Base-by-base conservation (phyloP, 2,329 filamentous ascomycete species). In the Cadophora luteo-olivacea region DNA sequence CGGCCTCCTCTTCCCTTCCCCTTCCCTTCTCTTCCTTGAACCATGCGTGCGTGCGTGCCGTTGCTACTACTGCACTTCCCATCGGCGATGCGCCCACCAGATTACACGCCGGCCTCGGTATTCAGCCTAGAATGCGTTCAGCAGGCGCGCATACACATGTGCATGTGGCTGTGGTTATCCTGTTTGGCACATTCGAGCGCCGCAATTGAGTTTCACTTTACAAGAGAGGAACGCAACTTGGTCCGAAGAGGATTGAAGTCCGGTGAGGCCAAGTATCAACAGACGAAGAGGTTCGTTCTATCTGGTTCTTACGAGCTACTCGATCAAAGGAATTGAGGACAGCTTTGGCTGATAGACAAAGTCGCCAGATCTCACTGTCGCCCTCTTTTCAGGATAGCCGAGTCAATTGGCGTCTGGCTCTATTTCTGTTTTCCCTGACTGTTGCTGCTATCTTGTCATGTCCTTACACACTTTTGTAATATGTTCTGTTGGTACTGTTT, bases 191-290 rank as follows among this genome's bases (percentile, higher is more conserved):
- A 22, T 9, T 38, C 36, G 36, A 38, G 29, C 12, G 36, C 36
- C 36, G 45, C 45, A 4, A 49, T 49, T 49, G 45, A 49, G 45
- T 49, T 49, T 49, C 45, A 49, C 45, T 49, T 49, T n/a, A 49
- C 45, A 22, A 19, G n/a, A 45, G 41, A 45, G 41, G 41, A 45
- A 45, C 11, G 41, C 41, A 49, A 49, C 45, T 49, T 49, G 22
- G 45, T 22, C 45, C 19, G n/a, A 49, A 49, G 45, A 22, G 45
- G 45, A n/a, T 6, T 49, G 8, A 49, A 22, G 19, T 49, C 45
- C 45, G 45, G 22, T 22, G 4, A 22, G 19, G 45, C 45, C 45
- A 49, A 49, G 45, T 49, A 49, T 49, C 45, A 49, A 49, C 22
- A 49, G 45, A 49, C n/a, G 45, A 49, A 19, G 6, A 1, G 3